phyloP scores from a whole-genome alignment of 2,329 filamentous ascomycete genomes.

The Fusarium gaditjirri region DNA sequence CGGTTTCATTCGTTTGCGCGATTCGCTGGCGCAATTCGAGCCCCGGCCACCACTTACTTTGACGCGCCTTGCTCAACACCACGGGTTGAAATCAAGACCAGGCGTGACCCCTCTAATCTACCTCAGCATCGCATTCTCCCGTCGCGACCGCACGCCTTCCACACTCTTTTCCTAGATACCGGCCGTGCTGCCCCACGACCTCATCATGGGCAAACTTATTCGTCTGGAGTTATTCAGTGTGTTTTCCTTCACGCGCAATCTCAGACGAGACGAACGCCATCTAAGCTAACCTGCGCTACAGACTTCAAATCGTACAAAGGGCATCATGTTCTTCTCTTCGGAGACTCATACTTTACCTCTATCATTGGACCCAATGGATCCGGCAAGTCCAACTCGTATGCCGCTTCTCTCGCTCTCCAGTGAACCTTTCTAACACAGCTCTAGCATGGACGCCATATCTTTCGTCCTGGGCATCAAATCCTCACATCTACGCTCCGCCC shows the following conservation, averaged over 20 bases:
- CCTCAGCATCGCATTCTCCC: conserved; percentile 5
- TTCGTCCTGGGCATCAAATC: conserved; percentile 99
- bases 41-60: conserved; percentile 35
- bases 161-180: conserved; percentile 1
- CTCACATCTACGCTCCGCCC: conserved; percentile 93
- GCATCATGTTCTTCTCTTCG: conserved; percentile 92
- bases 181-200: conserved; percentile 32
- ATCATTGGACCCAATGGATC: conserved; percentile 99
- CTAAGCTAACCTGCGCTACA: conserved; percentile 50
- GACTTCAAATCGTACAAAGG: conserved; percentile 99
- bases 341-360: conserved; percentile 98
- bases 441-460: conserved; percentile 97
- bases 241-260: conserved; percentile 46
- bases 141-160: conserved; percentile 7
- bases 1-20: conserved; percentile 18
- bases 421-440: conserved; percentile 7
- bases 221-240: conserved; percentile 92
- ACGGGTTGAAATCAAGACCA: conserved; percentile 36
- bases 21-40: conserved; percentile 33
- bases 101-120: conserved; percentile 26
- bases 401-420: conserved; percentile 32
- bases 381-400: conserved; percentile 96
- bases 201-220: conserved; percentile 93
- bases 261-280: neutral
- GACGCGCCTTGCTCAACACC: conserved; percentile 38